Base-by-base conservation (phyloP, 495 filamentous ascomycete genomes). In the Daldinia bambusicola region DNA sequence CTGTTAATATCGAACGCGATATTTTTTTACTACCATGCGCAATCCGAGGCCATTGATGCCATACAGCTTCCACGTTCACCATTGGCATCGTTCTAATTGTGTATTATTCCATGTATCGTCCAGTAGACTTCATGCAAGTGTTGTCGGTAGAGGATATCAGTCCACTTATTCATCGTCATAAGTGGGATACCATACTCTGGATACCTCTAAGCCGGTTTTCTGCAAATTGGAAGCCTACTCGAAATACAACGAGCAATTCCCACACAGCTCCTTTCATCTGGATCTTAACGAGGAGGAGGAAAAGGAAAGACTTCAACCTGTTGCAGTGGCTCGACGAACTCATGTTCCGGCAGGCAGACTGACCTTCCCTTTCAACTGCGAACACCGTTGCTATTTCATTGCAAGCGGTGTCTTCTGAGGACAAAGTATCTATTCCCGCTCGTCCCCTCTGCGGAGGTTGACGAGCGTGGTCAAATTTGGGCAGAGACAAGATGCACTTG, bases 401-500 rank as follows among this genome's bases (percentile, higher is more conserved):
- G 52, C 16, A 56, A 62, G 57, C 53, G 68, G 61, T 55, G 61
- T 61, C 60, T 34, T 61, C 69, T 72, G 66, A 66, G 61, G 70
- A 72, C 59, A 58, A 69, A 58, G 14, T 66, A 63, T 48, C 38
- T 64, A 67, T 67, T 76, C 78, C 76, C 81, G 81, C 84, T 85
- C 85, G 86, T 86, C 86, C 81, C 85, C 84, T 87, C 86, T 80
- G 50, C 82, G 84, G 86, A 88, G 85, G 86, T 85, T 81, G 87
- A 84, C 84, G 86, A 75, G 85, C 86, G 82, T 81, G 81, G 81
- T 64, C 50, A 62, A 56, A 41, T 61, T 63, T 62, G 51, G 66
- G 67, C 52, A 58, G 57, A 64, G 75, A 71, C 76, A 80, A 69
- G 65, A 86, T 85, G 83, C 63, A 84, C 59, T 77, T 88, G 59